Evolutionary conservation across 441 rosid genomes (phyloP).

Genomic region (Isatis lusitanica): DNA sequence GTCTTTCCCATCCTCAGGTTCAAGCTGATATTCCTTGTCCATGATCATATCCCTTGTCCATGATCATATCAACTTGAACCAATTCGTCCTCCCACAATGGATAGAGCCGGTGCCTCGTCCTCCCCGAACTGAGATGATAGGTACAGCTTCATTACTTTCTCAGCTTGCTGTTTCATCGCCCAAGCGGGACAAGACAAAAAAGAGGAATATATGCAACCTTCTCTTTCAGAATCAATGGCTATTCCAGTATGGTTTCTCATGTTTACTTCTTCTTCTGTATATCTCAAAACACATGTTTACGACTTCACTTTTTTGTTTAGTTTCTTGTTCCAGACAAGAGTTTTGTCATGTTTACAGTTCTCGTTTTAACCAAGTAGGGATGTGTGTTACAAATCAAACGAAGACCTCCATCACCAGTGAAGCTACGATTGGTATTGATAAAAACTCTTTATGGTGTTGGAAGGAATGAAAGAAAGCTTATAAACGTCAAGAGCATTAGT

Average conservation of each 20-base stretch:
- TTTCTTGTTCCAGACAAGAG: background rate
- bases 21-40: too few species aligned
- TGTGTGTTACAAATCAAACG: background rate
- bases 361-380: background rate
- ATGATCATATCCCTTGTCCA: too few species aligned
- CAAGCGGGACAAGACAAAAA: background rate
- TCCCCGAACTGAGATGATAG: background rate
- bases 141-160: constrained; percentile 2
- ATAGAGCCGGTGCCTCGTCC: background rate
- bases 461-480: background rate
- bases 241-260: background rate
- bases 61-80: too few species aligned
- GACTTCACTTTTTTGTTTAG: too few species aligned
- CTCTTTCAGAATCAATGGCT: too few species aligned
- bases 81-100: constrained; percentile 7
- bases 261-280: too few species aligned
- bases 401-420: too few species aligned
- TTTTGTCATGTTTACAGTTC: background rate
- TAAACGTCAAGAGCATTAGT: background rate
- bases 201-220: background rate
- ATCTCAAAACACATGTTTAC: too few species aligned
- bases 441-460: too few species aligned
- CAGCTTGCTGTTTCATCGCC: background rate
- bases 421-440: too few species aligned
- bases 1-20: too few species aligned